phyloP scores from a whole-genome alignment of 208 protist species.

The Spongospora subterranea region DNA sequence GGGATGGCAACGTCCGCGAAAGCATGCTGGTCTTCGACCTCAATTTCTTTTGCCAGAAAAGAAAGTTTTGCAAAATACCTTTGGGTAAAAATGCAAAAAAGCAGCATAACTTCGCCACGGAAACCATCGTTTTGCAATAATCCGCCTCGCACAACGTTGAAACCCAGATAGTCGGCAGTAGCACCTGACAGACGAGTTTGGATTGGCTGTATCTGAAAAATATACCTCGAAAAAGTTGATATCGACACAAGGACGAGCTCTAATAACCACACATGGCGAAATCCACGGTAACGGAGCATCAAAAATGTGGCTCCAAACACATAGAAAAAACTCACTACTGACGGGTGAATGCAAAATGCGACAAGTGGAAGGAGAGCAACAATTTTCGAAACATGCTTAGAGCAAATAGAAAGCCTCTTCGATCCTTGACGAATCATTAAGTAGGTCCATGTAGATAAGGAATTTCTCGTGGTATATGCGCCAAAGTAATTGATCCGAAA shows the following conservation, averaged over 20 bases:
- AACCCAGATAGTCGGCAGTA: not conserved
- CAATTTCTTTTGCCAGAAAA: not conserved
- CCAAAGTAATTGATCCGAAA: conserved; percentile 49
- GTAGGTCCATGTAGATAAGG: not conserved
- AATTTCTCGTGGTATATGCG: not conserved
- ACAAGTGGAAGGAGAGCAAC: conserved; percentile 24
- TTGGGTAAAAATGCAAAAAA: not conserved
- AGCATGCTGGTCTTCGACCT: not conserved
- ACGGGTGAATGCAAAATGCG: conserved; percentile 35
- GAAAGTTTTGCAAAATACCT: not conserved
- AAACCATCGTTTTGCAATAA: not conserved
- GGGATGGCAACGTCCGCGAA: not conserved
- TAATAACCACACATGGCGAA: not conserved
- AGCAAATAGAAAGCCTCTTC: not conserved
- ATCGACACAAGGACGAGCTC: conserved; percentile 17
- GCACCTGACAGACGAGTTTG: not conserved
- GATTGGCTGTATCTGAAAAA: not conserved
- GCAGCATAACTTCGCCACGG: not conserved
- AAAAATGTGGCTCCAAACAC: not conserved
- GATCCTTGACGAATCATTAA: not conserved
- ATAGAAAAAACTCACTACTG: not conserved
- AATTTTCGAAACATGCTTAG: not conserved
- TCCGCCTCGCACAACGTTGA: not conserved
- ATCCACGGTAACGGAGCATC: not conserved
- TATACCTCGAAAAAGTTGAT: not conserved